Evolutionary conservation across 192 early-diverging fungal genomes (phyloP).

Genomic region (Podochytrium sp.): DNA sequence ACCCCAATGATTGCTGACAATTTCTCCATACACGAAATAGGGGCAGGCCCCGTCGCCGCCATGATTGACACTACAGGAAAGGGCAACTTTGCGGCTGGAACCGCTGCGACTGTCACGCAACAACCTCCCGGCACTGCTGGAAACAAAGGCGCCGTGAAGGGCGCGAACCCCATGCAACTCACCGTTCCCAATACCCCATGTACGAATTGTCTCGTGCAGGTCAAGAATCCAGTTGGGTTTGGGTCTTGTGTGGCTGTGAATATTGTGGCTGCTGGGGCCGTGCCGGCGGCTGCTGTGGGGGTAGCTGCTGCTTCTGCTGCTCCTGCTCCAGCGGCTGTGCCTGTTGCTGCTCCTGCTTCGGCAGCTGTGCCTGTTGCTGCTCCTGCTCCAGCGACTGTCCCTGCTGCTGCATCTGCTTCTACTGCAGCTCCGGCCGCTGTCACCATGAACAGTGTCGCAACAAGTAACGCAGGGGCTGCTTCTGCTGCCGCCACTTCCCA

Average conservation of each 20-base stretch:
- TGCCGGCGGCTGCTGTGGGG: slow-evolving; percentile 21
- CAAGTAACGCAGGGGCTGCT: too few species aligned
- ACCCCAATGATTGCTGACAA: not conserved
- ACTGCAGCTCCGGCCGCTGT: too few species aligned
- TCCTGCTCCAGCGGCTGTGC: slow-evolving; percentile 21
- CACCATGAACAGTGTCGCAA: too few species aligned
- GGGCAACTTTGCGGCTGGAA: not conserved
- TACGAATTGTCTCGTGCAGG: not conserved
- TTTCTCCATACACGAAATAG: not conserved
- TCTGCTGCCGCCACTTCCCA: too few species aligned
- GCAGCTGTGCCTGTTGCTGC: too few species aligned
- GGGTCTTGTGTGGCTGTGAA: not conserved
- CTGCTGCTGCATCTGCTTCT: too few species aligned
- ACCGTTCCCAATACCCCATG: slow-evolving; percentile 6
- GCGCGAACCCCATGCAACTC: not conserved
- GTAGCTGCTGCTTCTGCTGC: slow-evolving; percentile 19
- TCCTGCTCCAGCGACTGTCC: too few species aligned
- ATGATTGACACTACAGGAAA: not conserved
- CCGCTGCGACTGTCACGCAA: not conserved
- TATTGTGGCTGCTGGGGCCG: slow-evolving; percentile 30
- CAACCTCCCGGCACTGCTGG: not conserved
- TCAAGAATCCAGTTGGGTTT: not conserved
- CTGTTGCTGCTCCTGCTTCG: too few species aligned
- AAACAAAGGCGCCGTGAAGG: not conserved
- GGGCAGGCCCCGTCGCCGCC: not conserved